Evolutionary conservation across 106 monocot species (phyloP).

Genomic region (Chionographis japonica): DNA sequence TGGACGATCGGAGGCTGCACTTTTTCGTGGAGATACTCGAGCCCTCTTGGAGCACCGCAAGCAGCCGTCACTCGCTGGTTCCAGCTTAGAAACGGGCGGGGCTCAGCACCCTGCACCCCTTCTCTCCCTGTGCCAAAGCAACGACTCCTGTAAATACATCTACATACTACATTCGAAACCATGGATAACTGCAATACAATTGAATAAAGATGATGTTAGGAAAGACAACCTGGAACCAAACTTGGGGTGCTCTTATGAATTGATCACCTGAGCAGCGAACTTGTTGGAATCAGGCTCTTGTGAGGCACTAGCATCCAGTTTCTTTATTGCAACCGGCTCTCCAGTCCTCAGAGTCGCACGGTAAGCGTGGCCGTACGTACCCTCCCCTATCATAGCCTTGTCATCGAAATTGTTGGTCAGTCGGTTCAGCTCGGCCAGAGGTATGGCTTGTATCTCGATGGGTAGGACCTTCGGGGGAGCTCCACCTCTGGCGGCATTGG

Average conservation of each 20-base stretch:
- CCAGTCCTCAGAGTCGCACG: slow-evolving; percentile 50
- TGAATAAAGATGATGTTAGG: background rate
- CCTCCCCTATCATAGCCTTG: slow-evolving; percentile 80
- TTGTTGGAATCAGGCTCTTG: slow-evolving; percentile 59
- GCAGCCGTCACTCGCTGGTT: slow-evolving; percentile 57
- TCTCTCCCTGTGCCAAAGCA: slow-evolving; percentile 27
- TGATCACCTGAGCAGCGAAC: slow-evolving; percentile 65
- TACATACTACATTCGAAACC: slow-evolving; percentile 37
- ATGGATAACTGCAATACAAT: slow-evolving; percentile 52
- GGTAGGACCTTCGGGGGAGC: slow-evolving; percentile 50
- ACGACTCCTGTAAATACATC: background rate
- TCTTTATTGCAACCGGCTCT: slow-evolving; percentile 65
- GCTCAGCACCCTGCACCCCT: slow-evolving; percentile 51
- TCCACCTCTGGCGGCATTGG: slow-evolving; percentile 24
- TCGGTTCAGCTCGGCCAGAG: slow-evolving; percentile 59
- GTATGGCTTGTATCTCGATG: slow-evolving; percentile 64
- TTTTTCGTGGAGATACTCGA: slow-evolving; percentile 74
- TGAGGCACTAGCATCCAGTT: slow-evolving; percentile 57
- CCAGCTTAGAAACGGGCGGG: slow-evolving; percentile 58
- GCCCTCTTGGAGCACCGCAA: slow-evolving; percentile 64
- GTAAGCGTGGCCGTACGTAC: slow-evolving; percentile 79
- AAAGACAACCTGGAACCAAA: background rate
- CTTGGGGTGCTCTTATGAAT: background rate
- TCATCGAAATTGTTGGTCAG: slow-evolving; percentile 60
- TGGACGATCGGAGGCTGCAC: slow-evolving; percentile 61